phyloP scores from a whole-genome alignment of 2,329 filamentous ascomycete genomes.

The Fusarium torulosum region DNA sequence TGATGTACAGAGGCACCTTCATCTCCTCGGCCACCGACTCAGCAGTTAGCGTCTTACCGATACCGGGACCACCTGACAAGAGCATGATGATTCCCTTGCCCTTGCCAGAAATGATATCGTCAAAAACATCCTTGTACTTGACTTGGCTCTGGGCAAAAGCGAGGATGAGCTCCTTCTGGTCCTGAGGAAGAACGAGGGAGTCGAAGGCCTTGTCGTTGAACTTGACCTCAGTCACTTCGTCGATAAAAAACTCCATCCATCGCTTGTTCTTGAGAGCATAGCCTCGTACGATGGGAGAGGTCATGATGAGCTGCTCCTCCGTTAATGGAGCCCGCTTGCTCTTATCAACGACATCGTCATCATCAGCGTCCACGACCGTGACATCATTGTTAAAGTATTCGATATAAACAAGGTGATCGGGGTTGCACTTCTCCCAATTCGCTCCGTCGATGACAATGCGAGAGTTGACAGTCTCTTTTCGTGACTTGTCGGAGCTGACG shows the following conservation, averaged over 20 bases:
- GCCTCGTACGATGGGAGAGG: slow-evolving; percentile 58
- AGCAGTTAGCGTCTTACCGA: slow-evolving; percentile 64
- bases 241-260: slow-evolving; percentile 64
- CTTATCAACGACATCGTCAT: neutral
- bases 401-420: slow-evolving; percentile 45
- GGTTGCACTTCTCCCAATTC: slow-evolving; percentile 51
- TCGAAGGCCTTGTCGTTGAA: slow-evolving; percentile 65
- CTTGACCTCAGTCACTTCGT: slow-evolving; percentile 58
- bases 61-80: slow-evolving; percentile 61
- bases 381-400: slow-evolving; percentile 3
- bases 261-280: slow-evolving; percentile 63
- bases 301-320: slow-evolving; percentile 57
- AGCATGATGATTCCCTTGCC: slow-evolving; percentile 64
- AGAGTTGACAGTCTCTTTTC: slow-evolving; percentile 48
- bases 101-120: slow-evolving; percentile 67
- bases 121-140: slow-evolving; percentile 58
- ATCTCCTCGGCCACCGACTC: slow-evolving; percentile 64
- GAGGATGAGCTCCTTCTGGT: slow-evolving; percentile 65
- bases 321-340: slow-evolving; percentile 48
- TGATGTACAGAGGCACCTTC: slow-evolving; percentile 62
- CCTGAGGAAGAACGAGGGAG: slow-evolving; percentile 61
- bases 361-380: neutral
- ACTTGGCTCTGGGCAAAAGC: slow-evolving; percentile 63
- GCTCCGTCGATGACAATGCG: slow-evolving; percentile 51
- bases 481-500: slow-evolving; percentile 37